These are phyloP conservation scores for Populus pruinosa DNA, from an alignment of 345 rosid species.

Conservation along the genomic window DNA sequence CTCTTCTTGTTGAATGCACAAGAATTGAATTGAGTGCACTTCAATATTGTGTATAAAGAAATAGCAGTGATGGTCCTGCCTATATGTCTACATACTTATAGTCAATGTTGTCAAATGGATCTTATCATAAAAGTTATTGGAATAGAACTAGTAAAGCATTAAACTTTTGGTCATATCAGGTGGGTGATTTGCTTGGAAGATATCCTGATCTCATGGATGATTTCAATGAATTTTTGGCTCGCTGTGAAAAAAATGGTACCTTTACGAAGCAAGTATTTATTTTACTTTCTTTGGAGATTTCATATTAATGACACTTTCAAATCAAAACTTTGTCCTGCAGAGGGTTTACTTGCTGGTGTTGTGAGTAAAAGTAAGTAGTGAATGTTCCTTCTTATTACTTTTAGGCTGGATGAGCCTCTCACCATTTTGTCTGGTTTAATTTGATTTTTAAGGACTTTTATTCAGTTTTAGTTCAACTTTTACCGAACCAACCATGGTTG, in stretches of 20 bases:
- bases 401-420: constrained; percentile 7
- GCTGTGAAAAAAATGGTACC: constrained; percentile 83
- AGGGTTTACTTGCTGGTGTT: constrained; percentile 77
- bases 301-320: constrained; percentile 16
- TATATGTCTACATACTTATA: background rate
- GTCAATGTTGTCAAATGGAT: background rate
- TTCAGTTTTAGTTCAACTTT: background rate
- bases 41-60: background rate
- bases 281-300: constrained; percentile 12
- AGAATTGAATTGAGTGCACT: constrained; percentile 3
- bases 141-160: constrained; percentile 11
- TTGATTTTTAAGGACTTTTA: background rate
- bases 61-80: background rate
- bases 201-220: constrained; percentile 87
- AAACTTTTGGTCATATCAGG: constrained; percentile 43
- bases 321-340: constrained; percentile 45
- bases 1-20: constrained; percentile 1
- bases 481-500: background rate
- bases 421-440: background rate
- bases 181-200: constrained; percentile 65
- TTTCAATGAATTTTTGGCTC: constrained; percentile 74
- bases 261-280: constrained; percentile 10
- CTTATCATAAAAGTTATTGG: background rate
- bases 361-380: constrained; percentile 75
- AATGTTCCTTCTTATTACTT: constrained; percentile 9